Base-by-base conservation (phyloP, 495 filamentous ascomycete species). In the Pyronema omphalodes region DNA sequence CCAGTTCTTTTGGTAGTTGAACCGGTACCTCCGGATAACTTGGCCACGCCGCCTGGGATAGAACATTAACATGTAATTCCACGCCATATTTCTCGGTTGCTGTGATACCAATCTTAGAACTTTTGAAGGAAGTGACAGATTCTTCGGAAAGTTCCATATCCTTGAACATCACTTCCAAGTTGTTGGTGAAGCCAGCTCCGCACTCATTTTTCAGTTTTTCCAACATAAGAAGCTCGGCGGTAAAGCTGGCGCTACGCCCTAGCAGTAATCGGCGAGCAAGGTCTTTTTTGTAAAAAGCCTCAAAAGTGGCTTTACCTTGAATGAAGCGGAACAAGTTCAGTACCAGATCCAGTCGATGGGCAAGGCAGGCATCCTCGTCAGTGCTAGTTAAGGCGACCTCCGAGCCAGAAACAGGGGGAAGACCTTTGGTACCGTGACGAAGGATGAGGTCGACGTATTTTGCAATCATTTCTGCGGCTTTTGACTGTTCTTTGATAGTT, bases 91-190 rank as follows among this genome's bases (percentile, higher is more conserved):
- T 66, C 37, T 70, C 73, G 37, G 71, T 61, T 39, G 70, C 70
- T 12, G 73, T 70, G 48, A 46, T 64, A 43, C 36, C 55, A 37
- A 39, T 65, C 67, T 49, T 67, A 57, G 47, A 67, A 37, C 63
- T 60, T 56, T 75, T 87, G 70, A 88, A 95, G 0, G 82, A 79
- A 4, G 67, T 54, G 74, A 94, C 87, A 61, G 93, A 86, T 55
- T 94, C 88, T 36, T 79, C 77, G 9, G 82, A 83, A 51, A 95
- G 73, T 57, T 94, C 88, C 67, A 95, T 84, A 61, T 99, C 91
- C 63, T 93, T 94, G 72, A 99, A 96, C 91, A 99, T 99, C 36
- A 86, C 83, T 67, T 99, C 91, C 1, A 99, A 74, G 61, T 99
- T 96, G 60, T 94, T 86, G 0, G 93, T 96, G 64, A 96, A 96